phyloP scores from a whole-genome alignment of 2,329 filamentous ascomycete genomes.

The Cladosporium sp. region DNA sequence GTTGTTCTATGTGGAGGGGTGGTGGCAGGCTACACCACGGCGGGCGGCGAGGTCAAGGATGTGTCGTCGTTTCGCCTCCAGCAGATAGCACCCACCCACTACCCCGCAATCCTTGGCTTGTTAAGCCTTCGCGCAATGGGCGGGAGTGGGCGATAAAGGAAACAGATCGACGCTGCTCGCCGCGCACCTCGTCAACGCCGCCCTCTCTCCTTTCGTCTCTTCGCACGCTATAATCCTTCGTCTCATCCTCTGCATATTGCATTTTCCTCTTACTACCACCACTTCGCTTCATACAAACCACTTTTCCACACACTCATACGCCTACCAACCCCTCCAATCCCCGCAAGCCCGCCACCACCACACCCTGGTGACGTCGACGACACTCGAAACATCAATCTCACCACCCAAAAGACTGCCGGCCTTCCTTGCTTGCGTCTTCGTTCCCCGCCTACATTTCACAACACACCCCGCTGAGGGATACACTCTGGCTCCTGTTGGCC shows the following conservation, averaged over 20 bases:
- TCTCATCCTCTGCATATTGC: background rate
- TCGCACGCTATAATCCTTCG: background rate
- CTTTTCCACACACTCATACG: background rate
- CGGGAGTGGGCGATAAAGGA: constrained; percentile 7
- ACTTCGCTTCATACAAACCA: background rate
- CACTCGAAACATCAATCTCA: constrained; percentile 2
- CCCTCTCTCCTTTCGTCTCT: constrained; percentile 3
- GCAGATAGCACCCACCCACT: background rate
- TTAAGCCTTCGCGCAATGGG: constrained; percentile 6
- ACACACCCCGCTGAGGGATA: constrained; percentile 13
- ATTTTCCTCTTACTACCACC: background rate
- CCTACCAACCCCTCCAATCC: background rate
- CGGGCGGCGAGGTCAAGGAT: constrained; percentile 1
- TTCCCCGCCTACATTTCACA: constrained; percentile 7
- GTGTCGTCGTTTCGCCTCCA: constrained; percentile 2
- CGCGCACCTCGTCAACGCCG: background rate
- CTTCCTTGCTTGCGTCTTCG: constrained; percentile 16
- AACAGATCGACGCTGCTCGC: constrained; percentile 15
- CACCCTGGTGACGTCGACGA: constrained; percentile 16
- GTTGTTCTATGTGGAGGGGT: background rate
- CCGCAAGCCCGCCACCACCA: background rate
- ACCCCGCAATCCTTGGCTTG: constrained; percentile 13
- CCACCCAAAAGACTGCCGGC: background rate
- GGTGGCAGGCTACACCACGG: background rate
- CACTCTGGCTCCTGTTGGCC: constrained; percentile 18